Conservation (phyloP, 345 rosid species). For the Lepidium didymum region DNA sequence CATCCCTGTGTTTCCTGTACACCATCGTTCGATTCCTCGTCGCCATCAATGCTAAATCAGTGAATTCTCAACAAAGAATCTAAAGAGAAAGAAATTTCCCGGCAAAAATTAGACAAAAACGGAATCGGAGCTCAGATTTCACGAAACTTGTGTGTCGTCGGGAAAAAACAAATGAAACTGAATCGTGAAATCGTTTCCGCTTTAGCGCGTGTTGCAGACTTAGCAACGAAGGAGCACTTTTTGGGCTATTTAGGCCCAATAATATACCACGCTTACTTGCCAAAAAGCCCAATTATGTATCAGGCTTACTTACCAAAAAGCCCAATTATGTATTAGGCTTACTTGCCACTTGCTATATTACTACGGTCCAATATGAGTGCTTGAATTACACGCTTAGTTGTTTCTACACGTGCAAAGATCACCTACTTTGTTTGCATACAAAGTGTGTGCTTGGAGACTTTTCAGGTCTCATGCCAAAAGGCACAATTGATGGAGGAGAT, state of each 20-base stretch:
- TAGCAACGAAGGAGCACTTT: not conserved
- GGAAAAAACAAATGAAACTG: conserved; percentile 16
- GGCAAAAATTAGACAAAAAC: not conserved
- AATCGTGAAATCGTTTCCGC: not conserved
- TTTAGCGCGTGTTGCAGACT: conserved; percentile 4
- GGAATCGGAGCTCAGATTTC: conserved; percentile 3
- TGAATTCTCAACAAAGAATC: not conserved
- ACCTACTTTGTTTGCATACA: not conserved
- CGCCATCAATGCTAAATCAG: conserved; percentile 32
- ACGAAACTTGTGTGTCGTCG: not conserved
- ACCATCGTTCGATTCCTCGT: conserved; percentile 49
- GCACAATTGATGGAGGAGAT: too few species aligned
- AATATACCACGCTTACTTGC: not conserved
- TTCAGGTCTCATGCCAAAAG: not conserved
- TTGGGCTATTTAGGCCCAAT: conserved; percentile 11
- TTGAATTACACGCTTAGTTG: too few species aligned
- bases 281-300: not conserved
- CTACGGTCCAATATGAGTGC: too few species aligned
- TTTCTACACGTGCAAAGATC: not conserved
- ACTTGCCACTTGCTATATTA: too few species aligned
- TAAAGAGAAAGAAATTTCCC: not conserved
- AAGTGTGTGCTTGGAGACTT: not conserved
- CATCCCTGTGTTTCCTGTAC: conserved; percentile 50
- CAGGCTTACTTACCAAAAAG: too few species aligned
- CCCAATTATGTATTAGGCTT: too few species aligned